Percentiles rank a stretch among this genome's conserved stretches.
phyloP scores from a whole-genome alignment of 2,329 filamentous ascomycete species.

The Arthrobotrys sinensis region DNA sequence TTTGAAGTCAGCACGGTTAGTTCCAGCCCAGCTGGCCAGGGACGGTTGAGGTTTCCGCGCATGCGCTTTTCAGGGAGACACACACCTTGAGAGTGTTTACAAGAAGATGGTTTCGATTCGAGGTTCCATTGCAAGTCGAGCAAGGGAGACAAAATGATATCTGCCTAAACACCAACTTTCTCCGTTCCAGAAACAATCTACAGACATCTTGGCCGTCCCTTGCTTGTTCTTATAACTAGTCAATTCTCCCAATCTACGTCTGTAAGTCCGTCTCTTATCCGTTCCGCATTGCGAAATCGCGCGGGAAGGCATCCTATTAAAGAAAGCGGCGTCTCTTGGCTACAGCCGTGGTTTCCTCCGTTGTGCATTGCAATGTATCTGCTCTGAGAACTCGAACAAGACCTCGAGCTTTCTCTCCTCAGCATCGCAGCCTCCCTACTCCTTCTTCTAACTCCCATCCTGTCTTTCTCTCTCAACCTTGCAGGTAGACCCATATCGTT shows the following conservation, averaged over 20 bases:
- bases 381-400: background rate
- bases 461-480: background rate
- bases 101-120: background rate
- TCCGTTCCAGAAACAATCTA: slow-evolving; percentile 47
- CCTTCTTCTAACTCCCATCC: slow-evolving; percentile 4
- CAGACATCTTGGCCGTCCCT: slow-evolving; percentile 33
- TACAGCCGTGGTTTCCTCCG: slow-evolving; percentile 14
- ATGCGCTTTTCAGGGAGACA: slow-evolving; percentile 49
- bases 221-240: slow-evolving; percentile 14
- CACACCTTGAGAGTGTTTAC: background rate
- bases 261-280: slow-evolving; percentile 6
- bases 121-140: slow-evolving; percentile 19
- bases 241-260: slow-evolving; percentile 20
- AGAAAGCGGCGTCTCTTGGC: slow-evolving; percentile 60
- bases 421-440: slow-evolving; percentile 2
- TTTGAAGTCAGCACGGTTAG: slow-evolving; percentile 13
- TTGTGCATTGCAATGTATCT: background rate
- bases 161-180: slow-evolving; percentile 50
- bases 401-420: slow-evolving; percentile 5
- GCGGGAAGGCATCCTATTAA: slow-evolving; percentile 46
- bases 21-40: slow-evolving; percentile 1
- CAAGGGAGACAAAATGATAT: slow-evolving; percentile 9
- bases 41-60: slow-evolving; percentile 23
- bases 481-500: background rate
- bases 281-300: slow-evolving; percentile 32